A percentile compares a stretch with the other conserved stretches of the same genome.
Evolutionary conservation across 352 stramenopile genomes (phyloP).

Genomic region (Sclerospora graminicola): DNA sequence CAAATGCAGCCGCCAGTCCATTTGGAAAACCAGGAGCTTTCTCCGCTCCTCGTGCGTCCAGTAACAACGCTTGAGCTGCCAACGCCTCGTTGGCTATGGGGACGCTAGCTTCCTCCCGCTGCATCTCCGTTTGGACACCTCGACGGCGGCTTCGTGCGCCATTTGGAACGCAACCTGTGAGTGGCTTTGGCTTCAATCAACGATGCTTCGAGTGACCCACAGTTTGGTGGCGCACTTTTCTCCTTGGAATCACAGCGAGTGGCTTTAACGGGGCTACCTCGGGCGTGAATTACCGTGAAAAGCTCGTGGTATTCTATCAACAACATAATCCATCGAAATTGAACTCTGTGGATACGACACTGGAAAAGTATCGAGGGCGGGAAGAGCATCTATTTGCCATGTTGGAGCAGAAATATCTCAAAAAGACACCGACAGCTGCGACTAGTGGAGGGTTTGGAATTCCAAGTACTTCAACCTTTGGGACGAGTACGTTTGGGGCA

Average conservation of each 20-base stretch:
- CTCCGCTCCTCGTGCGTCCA: conserved; percentile 10
- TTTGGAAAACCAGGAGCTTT: conserved; percentile 55
- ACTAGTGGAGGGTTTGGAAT: conserved; percentile 31
- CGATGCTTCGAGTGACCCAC: conserved; percentile 9
- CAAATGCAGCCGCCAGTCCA: conserved; percentile 36
- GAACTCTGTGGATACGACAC: conserved; percentile 47
- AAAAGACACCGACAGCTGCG: conserved; percentile 15
- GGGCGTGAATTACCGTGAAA: conserved; percentile 41
- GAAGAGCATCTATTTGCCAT: conserved; percentile 60
- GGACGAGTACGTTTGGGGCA: conserved; percentile 31
- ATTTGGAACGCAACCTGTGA: conserved; percentile 29
- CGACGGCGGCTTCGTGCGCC: conserved; percentile 22
- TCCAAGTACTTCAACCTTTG: conserved; percentile 24
- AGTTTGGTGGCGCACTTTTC: conserved; percentile 17
- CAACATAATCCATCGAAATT: conserved; percentile 65
- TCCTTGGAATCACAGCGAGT: conserved; percentile 21
- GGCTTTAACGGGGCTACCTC: conserved; percentile 23
- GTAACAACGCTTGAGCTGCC: conserved; percentile 26
- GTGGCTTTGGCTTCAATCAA: conserved; percentile 19
- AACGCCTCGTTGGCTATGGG: conserved; percentile 36
- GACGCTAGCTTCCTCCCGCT: conserved; percentile 11
- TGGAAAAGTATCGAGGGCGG: conserved; percentile 67
- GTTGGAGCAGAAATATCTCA: conserved; percentile 70
- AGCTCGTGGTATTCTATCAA: conserved; percentile 58
- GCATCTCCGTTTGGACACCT: conserved; percentile 34